A percentile compares a stretch with the other conserved stretches of the same genome.
These are phyloP conservation scores for Silene latifolia DNA, from an alignment of 148 eudicot species.

Conservation along the genomic window DNA sequence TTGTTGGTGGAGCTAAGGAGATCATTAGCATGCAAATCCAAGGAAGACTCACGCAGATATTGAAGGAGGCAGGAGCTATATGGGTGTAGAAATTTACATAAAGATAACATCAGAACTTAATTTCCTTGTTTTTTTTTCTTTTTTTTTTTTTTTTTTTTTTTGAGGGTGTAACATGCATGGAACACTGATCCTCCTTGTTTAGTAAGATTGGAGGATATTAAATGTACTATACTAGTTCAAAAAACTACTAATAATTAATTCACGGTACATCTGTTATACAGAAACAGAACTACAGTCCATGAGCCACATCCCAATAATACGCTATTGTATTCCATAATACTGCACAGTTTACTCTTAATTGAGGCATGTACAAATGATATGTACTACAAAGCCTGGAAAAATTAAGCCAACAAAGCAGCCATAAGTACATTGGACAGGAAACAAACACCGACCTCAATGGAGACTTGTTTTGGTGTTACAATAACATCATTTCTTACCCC, in stretches of 20 bases:
- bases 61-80: slow-evolving; percentile 57
- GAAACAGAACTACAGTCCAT: no score
- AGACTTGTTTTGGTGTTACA: no score
- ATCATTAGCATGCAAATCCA: slow-evolving; percentile 60
- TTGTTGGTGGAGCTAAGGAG: slow-evolving; percentile 69
- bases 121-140: neutral
- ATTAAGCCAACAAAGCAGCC: no score
- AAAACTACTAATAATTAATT: neutral
- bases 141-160: neutral
- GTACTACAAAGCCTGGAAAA: neutral
- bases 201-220: slow-evolving; percentile 2
- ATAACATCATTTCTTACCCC: no score
- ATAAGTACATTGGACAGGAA: no score
- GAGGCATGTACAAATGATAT: neutral
- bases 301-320: no score
- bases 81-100: slow-evolving; percentile 32
- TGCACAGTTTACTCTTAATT: no score
- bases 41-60: slow-evolving; percentile 44
- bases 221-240: neutral
- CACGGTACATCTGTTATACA: neutral
- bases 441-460: no score
- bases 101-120: neutral
- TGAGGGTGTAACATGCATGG: slow-evolving; percentile 1
- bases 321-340: no score
- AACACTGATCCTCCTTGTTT: slow-evolving; percentile 9